Evolutionary conservation across 805 yeast species (phyloP), one percentile per base, ranked within the genome.

Genomic region (Lachancea sp.): DNA sequence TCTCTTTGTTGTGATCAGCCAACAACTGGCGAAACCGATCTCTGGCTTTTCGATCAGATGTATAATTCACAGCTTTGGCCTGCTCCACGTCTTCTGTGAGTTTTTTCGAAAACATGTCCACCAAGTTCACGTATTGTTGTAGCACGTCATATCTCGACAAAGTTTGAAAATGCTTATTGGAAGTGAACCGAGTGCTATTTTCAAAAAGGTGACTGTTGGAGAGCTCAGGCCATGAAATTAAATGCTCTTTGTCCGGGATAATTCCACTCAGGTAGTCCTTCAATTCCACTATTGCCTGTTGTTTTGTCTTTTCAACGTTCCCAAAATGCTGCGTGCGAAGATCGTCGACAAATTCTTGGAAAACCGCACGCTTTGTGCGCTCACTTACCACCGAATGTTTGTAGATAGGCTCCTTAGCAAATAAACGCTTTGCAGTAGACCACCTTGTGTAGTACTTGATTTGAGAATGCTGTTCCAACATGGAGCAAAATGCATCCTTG

Each of bases 351-450:
- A 72, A 82, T 18, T 76, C 76, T 29, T 67, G 55, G 56, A 79
- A 85, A 2, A 81, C 71, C 37, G 71, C 70, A 38, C 71, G 70
- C 44, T 82, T 78, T 42, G 81, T 74, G 25, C 66, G 66, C 41
- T 81, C 87, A 18, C 80, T 73, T 9, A 80, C 70, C 16, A 78
- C 71, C 1, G 86, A 70, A 57, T 78, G 80, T 45, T 71, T 73
- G 57, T 78, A 82, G 6, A 82, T 74, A 0, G 88, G 81, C 55
- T 85, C 93, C 46, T 82, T 79, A 3, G 68, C 60, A 3, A 85
- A 74, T 44, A 74, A 44, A n/a, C 66, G 66, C 46, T 73, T 77
- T 0, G 77, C 68, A 0, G 82, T 74, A 27, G 59, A 54, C 95
- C 95, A 87, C 34, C 85, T 65, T 0, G 91, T 77, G 44, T 71